Conservation (phyloP, 176 grass and related monocot species). For the Triticum aestivum region DNA sequence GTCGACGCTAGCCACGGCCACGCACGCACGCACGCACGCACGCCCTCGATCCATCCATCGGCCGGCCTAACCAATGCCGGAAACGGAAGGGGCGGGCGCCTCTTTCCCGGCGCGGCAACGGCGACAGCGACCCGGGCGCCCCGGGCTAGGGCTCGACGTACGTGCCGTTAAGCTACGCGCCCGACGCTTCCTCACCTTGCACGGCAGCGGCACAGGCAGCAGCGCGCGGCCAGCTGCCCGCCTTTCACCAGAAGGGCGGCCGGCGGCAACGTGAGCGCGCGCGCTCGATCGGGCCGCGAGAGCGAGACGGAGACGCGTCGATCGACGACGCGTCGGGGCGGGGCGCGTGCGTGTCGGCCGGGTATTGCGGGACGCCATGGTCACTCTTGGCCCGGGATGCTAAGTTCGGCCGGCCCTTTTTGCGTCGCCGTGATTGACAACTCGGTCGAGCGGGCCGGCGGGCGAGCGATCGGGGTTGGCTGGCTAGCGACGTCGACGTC, state of each 20-base stretch:
- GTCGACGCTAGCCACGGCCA: no score
- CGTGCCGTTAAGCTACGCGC: no score
- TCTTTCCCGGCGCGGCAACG: not conserved
- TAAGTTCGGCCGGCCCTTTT: conserved; percentile 11
- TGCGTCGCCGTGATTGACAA: not conserved
- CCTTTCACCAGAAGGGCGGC: not conserved
- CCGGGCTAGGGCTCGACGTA: not conserved
- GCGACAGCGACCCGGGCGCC: not conserved
- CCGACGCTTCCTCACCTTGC: not conserved
- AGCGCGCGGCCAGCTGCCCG: not conserved
- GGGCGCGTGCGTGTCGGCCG: not conserved
- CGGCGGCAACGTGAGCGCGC: not conserved
- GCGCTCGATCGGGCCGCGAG: no score
- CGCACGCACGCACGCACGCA: no score
- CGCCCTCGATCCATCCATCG: not conserved
- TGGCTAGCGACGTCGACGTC: not conserved
- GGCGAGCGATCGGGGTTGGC: not conserved
- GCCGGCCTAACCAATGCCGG: not conserved
- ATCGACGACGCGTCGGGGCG: no score
- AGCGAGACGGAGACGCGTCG: no score
- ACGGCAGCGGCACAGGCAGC: not conserved
- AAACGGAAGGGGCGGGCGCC: not conserved
- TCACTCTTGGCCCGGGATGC: not conserved
- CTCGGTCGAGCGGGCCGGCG: not conserved
- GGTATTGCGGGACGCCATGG: no score